Conservation (phyloP, 78 protist genomes). For the Protostelium mycophagum region DNA sequence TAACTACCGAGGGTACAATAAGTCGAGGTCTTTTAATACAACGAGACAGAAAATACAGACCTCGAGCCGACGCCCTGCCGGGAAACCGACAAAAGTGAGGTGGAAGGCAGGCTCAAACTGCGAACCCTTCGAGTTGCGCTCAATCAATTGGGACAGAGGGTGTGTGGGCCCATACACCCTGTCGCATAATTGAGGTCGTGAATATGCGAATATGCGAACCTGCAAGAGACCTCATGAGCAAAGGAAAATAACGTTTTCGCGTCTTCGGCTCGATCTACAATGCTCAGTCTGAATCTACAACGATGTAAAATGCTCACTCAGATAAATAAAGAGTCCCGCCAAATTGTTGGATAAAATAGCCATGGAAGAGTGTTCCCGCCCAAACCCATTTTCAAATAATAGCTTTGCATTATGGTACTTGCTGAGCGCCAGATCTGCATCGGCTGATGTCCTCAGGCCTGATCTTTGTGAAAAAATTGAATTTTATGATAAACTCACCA, state of each 20-base stretch:
- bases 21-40: no score
- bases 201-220: no score
- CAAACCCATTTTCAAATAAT: not conserved
- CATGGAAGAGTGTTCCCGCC: not conserved
- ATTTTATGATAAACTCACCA: no score
- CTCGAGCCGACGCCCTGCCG: not conserved
- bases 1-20: no score
- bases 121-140: not conserved
- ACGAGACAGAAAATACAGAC: not conserved
- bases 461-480: no score
- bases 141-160: not conserved
- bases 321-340: not conserved
- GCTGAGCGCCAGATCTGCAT: not conserved
- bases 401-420: not conserved
- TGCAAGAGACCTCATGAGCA: no score
- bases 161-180: not conserved
- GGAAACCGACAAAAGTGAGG: not conserved
- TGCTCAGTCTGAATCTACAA: not conserved
- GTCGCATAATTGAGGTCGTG: no score
- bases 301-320: not conserved
- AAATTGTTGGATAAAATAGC: not conserved
- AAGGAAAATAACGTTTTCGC: no score
- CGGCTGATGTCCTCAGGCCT: no score
- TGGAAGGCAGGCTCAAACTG: not conserved
- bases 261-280: no score